Base-by-base conservation (phyloP, 2,329 filamentous ascomycete species). In the Cadophora sp. region DNA sequence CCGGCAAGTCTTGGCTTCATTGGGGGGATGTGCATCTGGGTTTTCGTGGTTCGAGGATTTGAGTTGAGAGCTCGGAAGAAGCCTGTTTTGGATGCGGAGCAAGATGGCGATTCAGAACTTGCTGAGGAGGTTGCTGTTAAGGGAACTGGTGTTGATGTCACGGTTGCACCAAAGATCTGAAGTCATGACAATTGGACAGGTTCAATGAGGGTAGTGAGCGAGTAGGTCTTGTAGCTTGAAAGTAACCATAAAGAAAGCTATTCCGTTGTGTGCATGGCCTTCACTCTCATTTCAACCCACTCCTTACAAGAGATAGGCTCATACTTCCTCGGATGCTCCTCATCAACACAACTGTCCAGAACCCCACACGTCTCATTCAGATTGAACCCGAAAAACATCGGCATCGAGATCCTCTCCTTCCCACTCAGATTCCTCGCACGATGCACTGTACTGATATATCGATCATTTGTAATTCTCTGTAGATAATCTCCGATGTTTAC, bases 401-500 rank as follows among this genome's bases (percentile, higher is more conserved):
- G 65, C 65, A 67, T 67, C 14, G 50, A 51, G 3, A 67, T 37
- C 40, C 65, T 63, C 29, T 67, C 65, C 27, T 63, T 67, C 9
- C 65, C 65, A 51, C 65, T 67, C 60, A 63, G 19, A 24, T 67
- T 67, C 16, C 65, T 58, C 8, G 65, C 93, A 16, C 92, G 86
- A 79, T 96, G 92, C 51, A 92, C 94, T 2, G 92, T 96, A 70
- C 89, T 87, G 66, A 89, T 87, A 78, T 92, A 95, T 2, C 94
- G 91, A 51, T 92, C 92, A 68, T 87, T 87, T 26, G 93, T 96
- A 73, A 95, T 81, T 6, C 92, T 92, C 82, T 96, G 92, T 71
- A 97, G 84, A 0, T 91, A 75, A 69, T 84, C 81, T 6, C 81
- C 82, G 48, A 84, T 80, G 68, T 84, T 84, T 26, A 83, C 80